A percentile compares a stretch with the other conserved stretches of the same genome.
Conservation (phyloP, 1,139 yeast species). For the Hansenula anomala region DNA sequence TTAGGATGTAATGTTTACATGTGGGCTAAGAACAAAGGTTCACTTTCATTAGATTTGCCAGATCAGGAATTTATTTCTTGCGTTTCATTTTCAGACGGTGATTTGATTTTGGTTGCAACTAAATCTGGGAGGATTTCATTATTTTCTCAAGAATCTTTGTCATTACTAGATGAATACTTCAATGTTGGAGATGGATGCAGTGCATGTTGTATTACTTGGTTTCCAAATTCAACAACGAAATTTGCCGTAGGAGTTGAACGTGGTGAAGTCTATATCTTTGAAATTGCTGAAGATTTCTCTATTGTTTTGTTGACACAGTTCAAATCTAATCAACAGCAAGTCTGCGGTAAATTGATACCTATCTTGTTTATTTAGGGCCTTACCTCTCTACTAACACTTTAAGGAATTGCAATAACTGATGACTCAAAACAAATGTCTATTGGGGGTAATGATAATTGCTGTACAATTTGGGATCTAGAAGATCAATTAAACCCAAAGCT, state of each 20-base stretch:
- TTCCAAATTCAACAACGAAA: conserved; percentile 31
- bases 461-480: conserved; percentile 61
- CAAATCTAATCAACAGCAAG: conserved; percentile 56
- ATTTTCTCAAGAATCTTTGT: conserved; percentile 30
- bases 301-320: conserved; percentile 28
- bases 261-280: conserved; percentile 53
- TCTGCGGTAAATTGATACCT: conserved; percentile 48
- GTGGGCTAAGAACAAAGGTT: conserved; percentile 58
- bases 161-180: conserved; percentile 17
- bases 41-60: conserved; percentile 30
- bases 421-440: conserved; percentile 51
- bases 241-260: conserved; percentile 66
- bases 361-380: too few relatives aligned
- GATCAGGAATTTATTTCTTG: conserved; percentile 46
- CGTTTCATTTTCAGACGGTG: conserved; percentile 48
- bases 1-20: conserved; percentile 53
- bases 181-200: conserved; percentile 34
- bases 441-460: conserved; percentile 72
- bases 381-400: conserved; percentile 15
- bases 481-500: conserved; percentile 37
- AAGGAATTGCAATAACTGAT: conserved; percentile 50
- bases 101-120: conserved; percentile 55
- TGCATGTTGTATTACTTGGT: conserved; percentile 59
- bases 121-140: conserved; percentile 43
- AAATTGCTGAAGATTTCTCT: conserved; percentile 21